Evolutionary conservation across 257 asterid genomes (phyloP).

Genomic region (Cinchona pubescens): DNA sequence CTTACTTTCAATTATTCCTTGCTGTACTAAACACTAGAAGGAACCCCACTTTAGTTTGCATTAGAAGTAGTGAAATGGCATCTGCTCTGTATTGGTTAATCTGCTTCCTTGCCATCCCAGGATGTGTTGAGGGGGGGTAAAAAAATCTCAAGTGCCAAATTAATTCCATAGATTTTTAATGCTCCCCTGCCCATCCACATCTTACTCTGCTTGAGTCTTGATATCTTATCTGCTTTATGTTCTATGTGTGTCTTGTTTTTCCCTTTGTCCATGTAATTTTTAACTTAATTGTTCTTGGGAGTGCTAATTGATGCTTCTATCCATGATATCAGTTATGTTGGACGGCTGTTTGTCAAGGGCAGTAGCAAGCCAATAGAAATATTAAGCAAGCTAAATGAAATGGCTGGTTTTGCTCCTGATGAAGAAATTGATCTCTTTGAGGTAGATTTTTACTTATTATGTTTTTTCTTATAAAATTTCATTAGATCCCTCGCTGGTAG

Average conservation of each 20-base stretch:
- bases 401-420: conserved; percentile 70
- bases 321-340: conserved; percentile 48
- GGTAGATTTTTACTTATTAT: conserved; percentile 34
- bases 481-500: not conserved
- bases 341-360: conserved; percentile 67
- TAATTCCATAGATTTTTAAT: conserved; percentile 5
- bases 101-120: not conserved
- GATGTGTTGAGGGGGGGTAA: not conserved
- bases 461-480: not conserved
- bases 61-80: not conserved
- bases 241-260: not conserved
- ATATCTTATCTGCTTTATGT: conserved; percentile 5
- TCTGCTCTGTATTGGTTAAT: not conserved
- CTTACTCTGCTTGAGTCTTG: not conserved
- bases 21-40: not conserved
- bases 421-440: conserved; percentile 78
- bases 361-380: conserved; percentile 61
- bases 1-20: not conserved
- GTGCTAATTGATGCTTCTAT: not conserved
- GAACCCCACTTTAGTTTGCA: not conserved
- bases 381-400: conserved; percentile 53
- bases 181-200: conserved; percentile 3
- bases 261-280: not conserved
- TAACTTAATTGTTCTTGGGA: not conserved
- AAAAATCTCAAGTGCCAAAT: not conserved